Conservation (phyloP, 2,329 filamentous ascomycete genomes). For the Epichloe brachyelytri region DNA sequence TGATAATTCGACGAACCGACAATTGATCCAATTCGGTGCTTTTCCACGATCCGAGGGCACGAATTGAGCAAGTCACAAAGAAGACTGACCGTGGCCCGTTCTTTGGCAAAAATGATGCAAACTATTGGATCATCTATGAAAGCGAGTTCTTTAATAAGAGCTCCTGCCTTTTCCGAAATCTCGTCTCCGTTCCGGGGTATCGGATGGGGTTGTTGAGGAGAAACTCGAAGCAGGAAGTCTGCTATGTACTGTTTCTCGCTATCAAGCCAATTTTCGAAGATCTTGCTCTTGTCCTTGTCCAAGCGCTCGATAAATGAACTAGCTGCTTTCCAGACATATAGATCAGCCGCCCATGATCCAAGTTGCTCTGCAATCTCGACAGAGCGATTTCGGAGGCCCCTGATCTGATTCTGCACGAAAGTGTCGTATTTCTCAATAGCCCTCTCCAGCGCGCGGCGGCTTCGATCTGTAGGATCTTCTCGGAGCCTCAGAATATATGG, state of each 20-base stretch:
- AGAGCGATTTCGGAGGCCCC: slow-evolving; percentile 36
- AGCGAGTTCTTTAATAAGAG: slow-evolving; percentile 40
- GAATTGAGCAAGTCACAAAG: slow-evolving; percentile 43
- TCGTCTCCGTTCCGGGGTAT: slow-evolving; percentile 10
- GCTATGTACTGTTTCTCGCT: slow-evolving; percentile 45
- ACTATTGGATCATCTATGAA: slow-evolving; percentile 28
- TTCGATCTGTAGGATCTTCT: slow-evolving; percentile 27
- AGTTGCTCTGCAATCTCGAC: slow-evolving; percentile 41
- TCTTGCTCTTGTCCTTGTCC: slow-evolving; percentile 9
- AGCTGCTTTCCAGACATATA: slow-evolving; percentile 44
- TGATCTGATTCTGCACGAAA: slow-evolving; percentile 41
- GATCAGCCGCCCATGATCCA: slow-evolving; percentile 56
- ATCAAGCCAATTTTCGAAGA: slow-evolving; percentile 28
- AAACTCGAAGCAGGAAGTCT: slow-evolving; percentile 28
- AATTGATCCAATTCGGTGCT: slow-evolving; percentile 39
- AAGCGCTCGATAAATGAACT: slow-evolving; percentile 17
- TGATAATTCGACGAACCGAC: slow-evolving; percentile 36
- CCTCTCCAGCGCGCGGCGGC: slow-evolving; percentile 23
- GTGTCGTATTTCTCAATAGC: slow-evolving; percentile 34
- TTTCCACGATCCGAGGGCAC: slow-evolving; percentile 33
- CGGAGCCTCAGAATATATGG: slow-evolving; percentile 42
- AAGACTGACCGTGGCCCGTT: slow-evolving; percentile 47
- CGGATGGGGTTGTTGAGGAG: slow-evolving; percentile 4
- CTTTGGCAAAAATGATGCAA: slow-evolving; percentile 56
- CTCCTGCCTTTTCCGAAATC: slow-evolving; percentile 44